Percentiles rank a stretch among this genome's conserved stretches.
phyloP scores from a whole-genome alignment of 2,329 filamentous ascomycete species.

The Furcasterigmium furcatum region DNA sequence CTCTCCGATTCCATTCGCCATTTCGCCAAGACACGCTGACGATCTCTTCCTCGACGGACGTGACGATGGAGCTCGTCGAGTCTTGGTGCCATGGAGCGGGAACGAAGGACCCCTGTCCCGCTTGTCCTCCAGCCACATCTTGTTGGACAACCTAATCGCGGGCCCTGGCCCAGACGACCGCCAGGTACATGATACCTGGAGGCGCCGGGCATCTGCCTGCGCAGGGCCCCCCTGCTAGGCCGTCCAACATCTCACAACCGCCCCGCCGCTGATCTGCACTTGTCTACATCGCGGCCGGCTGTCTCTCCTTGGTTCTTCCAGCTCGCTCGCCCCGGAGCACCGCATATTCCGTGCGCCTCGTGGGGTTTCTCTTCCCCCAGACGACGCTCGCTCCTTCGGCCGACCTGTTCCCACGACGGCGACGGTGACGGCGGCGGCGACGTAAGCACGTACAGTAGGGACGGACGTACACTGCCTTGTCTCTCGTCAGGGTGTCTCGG shows the following conservation, averaged over 20 bases:
- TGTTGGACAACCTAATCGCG: constrained; percentile 3
- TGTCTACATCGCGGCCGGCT: constrained; percentile 6
- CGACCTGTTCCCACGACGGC: no score
- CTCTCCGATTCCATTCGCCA: neutral
- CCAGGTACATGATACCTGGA: neutral
- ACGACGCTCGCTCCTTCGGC: no score
- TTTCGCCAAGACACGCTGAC: neutral
- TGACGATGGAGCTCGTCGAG: neutral
- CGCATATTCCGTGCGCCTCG: no score
- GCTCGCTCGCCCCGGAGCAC: neutral
- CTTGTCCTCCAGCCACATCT: neutral
- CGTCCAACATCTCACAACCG: constrained; percentile 8
- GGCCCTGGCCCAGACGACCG: neutral
- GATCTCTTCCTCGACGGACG: neutral
- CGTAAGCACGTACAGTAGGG: no score
- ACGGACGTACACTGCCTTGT: no score
- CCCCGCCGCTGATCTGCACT: constrained; percentile 12
- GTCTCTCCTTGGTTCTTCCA: neutral
- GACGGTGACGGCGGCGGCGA: no score
- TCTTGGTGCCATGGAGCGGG: neutral
- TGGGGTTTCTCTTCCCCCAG: no score
- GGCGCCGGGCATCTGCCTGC: constrained; percentile 1
- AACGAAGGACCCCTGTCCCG: constrained; percentile 1
- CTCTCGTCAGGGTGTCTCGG: no score
- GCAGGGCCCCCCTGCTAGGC: constrained; percentile 8